These are phyloP conservation scores for Cytospora chrysosperma DNA, from an alignment of 2,329 filamentous ascomycete genomes.

Conservation along the genomic window DNA sequence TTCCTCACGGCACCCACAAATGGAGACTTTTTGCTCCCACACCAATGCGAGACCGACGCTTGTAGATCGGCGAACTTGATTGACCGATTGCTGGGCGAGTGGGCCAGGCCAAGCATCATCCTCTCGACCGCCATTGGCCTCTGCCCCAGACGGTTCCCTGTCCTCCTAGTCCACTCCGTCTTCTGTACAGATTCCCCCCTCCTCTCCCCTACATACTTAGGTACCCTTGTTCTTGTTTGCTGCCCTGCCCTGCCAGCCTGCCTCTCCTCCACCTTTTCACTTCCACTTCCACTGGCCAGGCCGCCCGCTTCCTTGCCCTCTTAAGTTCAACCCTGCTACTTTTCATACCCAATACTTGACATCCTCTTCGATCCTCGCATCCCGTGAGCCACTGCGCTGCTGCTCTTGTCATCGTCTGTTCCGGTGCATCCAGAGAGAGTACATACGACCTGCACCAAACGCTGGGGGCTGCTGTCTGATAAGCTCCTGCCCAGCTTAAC, in stretches of 20 bases:
- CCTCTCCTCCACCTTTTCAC: neutral
- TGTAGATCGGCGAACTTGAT: neutral
- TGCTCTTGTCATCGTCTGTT: neutral
- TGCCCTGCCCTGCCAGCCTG: no score
- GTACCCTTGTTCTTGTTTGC: neutral
- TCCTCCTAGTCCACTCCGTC: conserved; percentile 1
- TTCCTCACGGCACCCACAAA: conserved; percentile 21
- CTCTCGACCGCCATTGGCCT: neutral
- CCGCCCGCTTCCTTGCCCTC: conserved; percentile 7
- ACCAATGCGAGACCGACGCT: conserved; percentile 12
- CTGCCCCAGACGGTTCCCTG: neutral
- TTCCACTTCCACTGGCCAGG: neutral
- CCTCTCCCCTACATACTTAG: conserved; percentile 1
- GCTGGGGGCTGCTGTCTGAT: conserved; percentile 7
- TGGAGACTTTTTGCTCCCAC: conserved; percentile 20
- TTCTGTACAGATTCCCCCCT: conserved; percentile 7
- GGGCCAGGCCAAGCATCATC: neutral
- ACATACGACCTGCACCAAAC: conserved; percentile 12
- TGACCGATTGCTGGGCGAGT: neutral
- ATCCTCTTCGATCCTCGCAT: neutral
- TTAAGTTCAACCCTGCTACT: conserved; percentile 17
- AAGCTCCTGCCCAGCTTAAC: conserved; percentile 6
- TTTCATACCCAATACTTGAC: neutral
- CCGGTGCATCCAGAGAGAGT: neutral
- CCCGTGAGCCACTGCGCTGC: neutral